Base-by-base conservation (phyloP, 179 eudicot genomes). In the Gypsophila paniculata region DNA sequence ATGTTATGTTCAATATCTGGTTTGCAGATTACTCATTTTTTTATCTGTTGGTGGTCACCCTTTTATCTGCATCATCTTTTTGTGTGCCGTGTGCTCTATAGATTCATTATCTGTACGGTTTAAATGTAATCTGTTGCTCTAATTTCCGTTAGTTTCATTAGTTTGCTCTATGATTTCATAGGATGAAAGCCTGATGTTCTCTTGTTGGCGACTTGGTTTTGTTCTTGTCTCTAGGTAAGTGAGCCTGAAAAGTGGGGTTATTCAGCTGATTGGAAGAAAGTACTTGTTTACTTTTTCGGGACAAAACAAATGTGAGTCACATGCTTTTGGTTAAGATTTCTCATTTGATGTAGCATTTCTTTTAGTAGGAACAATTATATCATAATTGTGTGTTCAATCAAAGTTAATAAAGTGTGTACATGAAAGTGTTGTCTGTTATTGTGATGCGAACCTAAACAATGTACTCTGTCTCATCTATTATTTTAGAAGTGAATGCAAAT, bases 241-340 rank as follows among this genome's bases (percentile, higher is more conserved):
- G 95, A 86, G 76, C 99, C 99, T 2, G 88, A 87, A 80, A 87
- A 88, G 85, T 91, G 96, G 96, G 95, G 96, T 18, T 88, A 86
- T 77, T 48, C 87, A 7, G 70, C 77, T 63, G 95, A 92, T 77
- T 77, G 79, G 88, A 94, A 90, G 89, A 94, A 94, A 86, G 89
- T 94, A 23, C 81, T 88, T 38, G 99, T 94, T 15, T 79, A 76
- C 80, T 94, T 94, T 78, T 94, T 88, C 79, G 99, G 97, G 61
- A 90, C 96, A 23, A 75, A 84, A 78, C 97, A 94, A 84, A 90
- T 94, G 99, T 94, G 85, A 91, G 99, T 48, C 46, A 2, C 23
- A 59, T n/a, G 53, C 14, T 49, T 68, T 48, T 68, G 19, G 39
- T 29, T 29, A 65, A 15, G 51, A 39, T 39, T 65, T 65, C 17